These are phyloP conservation scores for Glycyrrhiza uralensis DNA, from an alignment of 306 rosid genomes.

Conservation along the genomic window DNA sequence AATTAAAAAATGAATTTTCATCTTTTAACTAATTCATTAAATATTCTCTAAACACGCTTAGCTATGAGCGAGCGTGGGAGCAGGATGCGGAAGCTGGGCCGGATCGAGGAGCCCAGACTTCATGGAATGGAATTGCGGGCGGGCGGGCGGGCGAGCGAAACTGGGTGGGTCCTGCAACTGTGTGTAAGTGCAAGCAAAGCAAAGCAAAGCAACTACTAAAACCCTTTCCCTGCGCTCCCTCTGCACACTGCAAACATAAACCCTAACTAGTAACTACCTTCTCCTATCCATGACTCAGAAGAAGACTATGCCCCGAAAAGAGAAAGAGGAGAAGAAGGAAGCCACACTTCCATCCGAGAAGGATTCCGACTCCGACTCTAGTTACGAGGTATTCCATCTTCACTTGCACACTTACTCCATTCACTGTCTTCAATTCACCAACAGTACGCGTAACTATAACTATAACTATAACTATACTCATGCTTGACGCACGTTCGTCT, in stretches of 20 bases:
- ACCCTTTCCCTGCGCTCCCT: conserved; percentile 7
- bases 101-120: background rate
- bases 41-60: too few relatives aligned
- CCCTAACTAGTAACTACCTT: conserved; percentile 8
- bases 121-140: background rate
- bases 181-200: too few relatives aligned
- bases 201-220: background rate
- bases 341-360: background rate
- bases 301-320: conserved; percentile 5
- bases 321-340: background rate
- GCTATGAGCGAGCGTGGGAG: too few relatives aligned
- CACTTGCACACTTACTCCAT: background rate
- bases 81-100: background rate
- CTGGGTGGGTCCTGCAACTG: background rate
- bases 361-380: conserved; percentile 38
- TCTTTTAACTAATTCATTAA: too few relatives aligned
- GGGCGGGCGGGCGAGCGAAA: too few relatives aligned
- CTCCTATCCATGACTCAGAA: background rate
- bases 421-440: background rate
- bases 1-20: too few relatives aligned
- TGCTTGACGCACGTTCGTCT: background rate
- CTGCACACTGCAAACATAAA: background rate
- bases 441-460: background rate
- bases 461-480: background rate
- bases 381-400: conserved; percentile 26